These are phyloP conservation scores for Ogataea trehalophila DNA, from an alignment of 805 yeast genomes.

Conservation along the genomic window DNA sequence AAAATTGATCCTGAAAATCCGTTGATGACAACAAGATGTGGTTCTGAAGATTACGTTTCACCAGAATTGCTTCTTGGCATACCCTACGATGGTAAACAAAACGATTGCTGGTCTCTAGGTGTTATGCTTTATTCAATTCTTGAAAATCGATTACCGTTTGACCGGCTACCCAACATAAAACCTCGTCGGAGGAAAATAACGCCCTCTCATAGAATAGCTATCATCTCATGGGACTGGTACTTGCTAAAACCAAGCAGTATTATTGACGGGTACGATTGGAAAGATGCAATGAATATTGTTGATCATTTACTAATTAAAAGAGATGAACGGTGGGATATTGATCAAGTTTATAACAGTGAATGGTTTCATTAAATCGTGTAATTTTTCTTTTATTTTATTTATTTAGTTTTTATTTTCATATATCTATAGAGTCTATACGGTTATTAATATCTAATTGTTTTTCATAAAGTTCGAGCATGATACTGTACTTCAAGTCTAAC, in stretches of 20 bases:
- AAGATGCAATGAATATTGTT: slow-evolving; percentile 46
- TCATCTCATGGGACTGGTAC: slow-evolving; percentile 89
- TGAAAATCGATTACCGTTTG: slow-evolving; percentile 90
- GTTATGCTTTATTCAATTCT: slow-evolving; percentile 80
- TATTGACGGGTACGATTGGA: slow-evolving; percentile 33
- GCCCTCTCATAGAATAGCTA: slow-evolving; percentile 84
- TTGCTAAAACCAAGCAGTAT: slow-evolving; percentile 34
- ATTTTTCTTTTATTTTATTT: not conserved
- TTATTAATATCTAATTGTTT: slow-evolving; percentile 14
- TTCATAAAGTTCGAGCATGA: slow-evolving; percentile 9
- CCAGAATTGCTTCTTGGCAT: slow-evolving; percentile 91
- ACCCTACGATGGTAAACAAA: slow-evolving; percentile 84
- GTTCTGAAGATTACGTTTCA: slow-evolving; percentile 93
- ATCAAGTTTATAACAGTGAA: slow-evolving; percentile 27
- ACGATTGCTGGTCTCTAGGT: slow-evolving; percentile 95
- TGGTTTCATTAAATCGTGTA: slow-evolving; percentile 29
- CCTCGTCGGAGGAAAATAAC: slow-evolving; percentile 38
- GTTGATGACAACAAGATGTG: slow-evolving; percentile 80
- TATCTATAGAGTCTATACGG: slow-evolving; percentile 1
- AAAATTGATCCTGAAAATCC: slow-evolving; percentile 56
- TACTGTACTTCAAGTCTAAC: slow-evolving; percentile 10
- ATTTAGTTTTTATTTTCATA: not conserved
- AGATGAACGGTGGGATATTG: slow-evolving; percentile 37
- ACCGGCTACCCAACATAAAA: slow-evolving; percentile 53
- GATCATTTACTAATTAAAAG: slow-evolving; percentile 44